Evolutionary conservation across 2,329 filamentous ascomycete genomes (phyloP).

Genomic region (Calonectria pteridis): DNA sequence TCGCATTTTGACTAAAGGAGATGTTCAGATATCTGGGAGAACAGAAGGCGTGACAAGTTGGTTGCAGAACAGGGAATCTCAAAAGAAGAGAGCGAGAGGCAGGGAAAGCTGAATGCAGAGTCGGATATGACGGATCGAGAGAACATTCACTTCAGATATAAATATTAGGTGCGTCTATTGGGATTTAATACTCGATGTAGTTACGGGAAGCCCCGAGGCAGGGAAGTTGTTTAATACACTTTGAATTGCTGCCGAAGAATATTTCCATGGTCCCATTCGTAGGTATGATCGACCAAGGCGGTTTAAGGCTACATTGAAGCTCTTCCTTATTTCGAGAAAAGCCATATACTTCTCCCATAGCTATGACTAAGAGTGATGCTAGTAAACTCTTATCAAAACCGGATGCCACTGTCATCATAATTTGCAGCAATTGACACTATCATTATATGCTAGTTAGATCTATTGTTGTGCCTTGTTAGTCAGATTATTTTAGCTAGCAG

Average conservation of each 20-base stretch:
- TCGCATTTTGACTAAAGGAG: background rate
- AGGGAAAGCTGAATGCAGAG: conserved; percentile 46
- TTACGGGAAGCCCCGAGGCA: background rate
- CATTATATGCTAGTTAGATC: no score
- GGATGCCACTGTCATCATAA: no score
- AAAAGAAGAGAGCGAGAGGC: conserved; percentile 38
- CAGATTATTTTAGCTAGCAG: no score
- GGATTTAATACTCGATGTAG: background rate
- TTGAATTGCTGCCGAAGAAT: background rate
- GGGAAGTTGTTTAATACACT: background rate
- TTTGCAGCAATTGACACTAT: no score
- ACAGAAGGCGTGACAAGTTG: conserved; percentile 38
- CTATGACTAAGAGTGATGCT: no score
- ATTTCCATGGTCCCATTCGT: background rate
- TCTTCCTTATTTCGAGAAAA: background rate
- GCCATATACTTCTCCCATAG: no score
- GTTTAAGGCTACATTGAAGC: background rate
- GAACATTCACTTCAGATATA: conserved; percentile 43
- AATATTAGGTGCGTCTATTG: background rate
- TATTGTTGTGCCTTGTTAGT: no score
- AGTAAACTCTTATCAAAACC: no score
- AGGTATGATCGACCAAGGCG: no score
- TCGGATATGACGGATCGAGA: conserved; percentile 42
- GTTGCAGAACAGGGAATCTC: conserved; percentile 41
- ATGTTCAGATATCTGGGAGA: conserved; percentile 43